Evolutionary conservation across 2,329 filamentous ascomycete species (phyloP).

Genomic region (Dactylonectria estremocensis): DNA sequence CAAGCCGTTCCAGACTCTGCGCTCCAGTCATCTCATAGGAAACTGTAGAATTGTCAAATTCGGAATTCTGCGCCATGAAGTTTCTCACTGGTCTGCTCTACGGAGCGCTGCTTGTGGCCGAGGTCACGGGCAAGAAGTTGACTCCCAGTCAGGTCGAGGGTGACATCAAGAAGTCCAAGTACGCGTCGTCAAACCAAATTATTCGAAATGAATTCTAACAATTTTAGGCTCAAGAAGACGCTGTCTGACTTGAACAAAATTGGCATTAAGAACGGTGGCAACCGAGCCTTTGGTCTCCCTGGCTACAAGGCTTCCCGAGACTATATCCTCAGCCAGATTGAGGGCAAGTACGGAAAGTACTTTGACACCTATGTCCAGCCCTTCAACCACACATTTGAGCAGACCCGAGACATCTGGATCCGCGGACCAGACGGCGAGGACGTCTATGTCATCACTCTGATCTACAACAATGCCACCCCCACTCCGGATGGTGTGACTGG

Average conservation of each 20-base stretch:
- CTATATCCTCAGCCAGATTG: conserved; percentile 66
- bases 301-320: conserved; percentile 73
- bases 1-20: background rate
- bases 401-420: conserved; percentile 60
- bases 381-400: conserved; percentile 63
- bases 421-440: conserved; percentile 62
- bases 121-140: conserved; percentile 42
- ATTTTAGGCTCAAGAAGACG: conserved; percentile 64
- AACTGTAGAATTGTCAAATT: background rate
- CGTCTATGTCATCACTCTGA: conserved; percentile 60
- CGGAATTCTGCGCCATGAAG: conserved; percentile 38
- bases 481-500: conserved; percentile 55
- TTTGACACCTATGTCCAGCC: conserved; percentile 63
- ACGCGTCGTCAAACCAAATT: background rate
- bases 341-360: conserved; percentile 56
- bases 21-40: conserved; percentile 4
- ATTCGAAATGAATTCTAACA: conserved; percentile 14
- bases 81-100: conserved; percentile 39
- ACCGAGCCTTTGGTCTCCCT: conserved; percentile 72
- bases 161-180: conserved; percentile 45
- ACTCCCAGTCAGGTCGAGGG: conserved; percentile 44
- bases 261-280: conserved; percentile 69
- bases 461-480: conserved; percentile 64
- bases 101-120: conserved; percentile 40
- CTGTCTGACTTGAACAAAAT: conserved; percentile 70